Base-by-base conservation (phyloP, 352 stramenopile genomes). In the Pythium grandisporangium region DNA sequence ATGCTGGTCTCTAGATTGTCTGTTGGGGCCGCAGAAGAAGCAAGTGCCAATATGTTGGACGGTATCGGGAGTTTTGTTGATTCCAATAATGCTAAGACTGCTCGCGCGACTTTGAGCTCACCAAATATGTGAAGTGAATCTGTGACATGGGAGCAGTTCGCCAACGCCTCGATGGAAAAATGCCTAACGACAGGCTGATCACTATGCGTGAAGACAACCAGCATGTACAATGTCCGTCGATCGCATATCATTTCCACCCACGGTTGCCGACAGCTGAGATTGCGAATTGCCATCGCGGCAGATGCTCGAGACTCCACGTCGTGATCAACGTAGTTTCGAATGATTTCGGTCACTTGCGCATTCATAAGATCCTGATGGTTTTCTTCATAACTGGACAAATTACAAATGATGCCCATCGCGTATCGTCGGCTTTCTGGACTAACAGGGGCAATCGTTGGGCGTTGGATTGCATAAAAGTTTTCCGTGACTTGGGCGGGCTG, bases 291-390 rank as follows among this genome's bases (percentile, higher is more conserved):
- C 68, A 91, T 91, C 2, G 72, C 64, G 2, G 70, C 78, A 0
- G 73, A 87, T 6, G 70, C 72, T 6, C 68, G 66, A n/a, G 63
- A 70, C 47, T 91, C 78, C 6, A 71, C 52, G 36, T 91, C 78
- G 13, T 58, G 46, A 37, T 88, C 75, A 22, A 81, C 66, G 45
- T 86, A 86, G 21, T 73, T 82, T 19, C 66, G 63, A 27, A 91
- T 77, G 5, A 84, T 55, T 13, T 86, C 70, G 13, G 60, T 60
- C 21, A 88, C 72, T 42, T 88, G 75, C 0, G 70, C 59, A 25
- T 78, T 64, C 53, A 91, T 88, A 30, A 91, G 70, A 33, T 91
- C 75, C 37, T 84, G 67, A 58, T 88, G 78, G 54, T 91, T 91
- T 37, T 66, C 60, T 14, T 86, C 72, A 46, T 76, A 82, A 29